Evolutionary conservation across 2,329 filamentous ascomycete genomes (phyloP).

Genomic region (Rhynchosporium graminicola): DNA sequence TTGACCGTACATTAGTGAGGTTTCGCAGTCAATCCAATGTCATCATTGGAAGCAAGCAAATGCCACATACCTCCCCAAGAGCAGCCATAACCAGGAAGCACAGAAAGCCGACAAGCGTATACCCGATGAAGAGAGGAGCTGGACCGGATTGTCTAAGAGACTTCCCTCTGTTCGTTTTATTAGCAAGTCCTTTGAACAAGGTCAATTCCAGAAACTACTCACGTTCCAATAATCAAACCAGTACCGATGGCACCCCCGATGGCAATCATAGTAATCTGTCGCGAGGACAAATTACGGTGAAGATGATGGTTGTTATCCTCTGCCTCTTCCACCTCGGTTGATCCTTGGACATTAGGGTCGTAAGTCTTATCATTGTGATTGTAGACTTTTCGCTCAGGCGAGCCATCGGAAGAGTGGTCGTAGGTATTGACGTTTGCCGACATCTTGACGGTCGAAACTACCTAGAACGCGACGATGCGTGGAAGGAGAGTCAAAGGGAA

Average conservation of each 20-base stretch:
- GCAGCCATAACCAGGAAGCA: conserved; percentile 82
- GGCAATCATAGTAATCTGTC: conserved; percentile 26
- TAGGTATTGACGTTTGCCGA: conserved; percentile 24
- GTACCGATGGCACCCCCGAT: conserved; percentile 41
- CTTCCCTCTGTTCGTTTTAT: conserved; percentile 37
- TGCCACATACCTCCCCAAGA: conserved; percentile 69
- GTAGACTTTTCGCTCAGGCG: conserved; percentile 17
- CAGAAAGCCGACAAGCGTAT: conserved; percentile 66
- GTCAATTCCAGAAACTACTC: conserved; percentile 12
- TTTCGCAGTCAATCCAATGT: background rate
- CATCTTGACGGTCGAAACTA: conserved; percentile 8
- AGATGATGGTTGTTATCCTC: conserved; percentile 42
- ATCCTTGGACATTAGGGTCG: conserved; percentile 18
- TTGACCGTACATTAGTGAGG: conserved; percentile 13
- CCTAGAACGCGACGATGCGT: background rate
- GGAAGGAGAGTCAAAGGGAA: conserved; percentile 3
- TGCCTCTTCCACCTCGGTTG: conserved; percentile 10
- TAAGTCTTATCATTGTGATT: conserved; percentile 10
- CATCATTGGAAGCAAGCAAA: conserved; percentile 49
- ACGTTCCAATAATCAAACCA: conserved; percentile 70
- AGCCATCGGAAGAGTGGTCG: conserved; percentile 25
- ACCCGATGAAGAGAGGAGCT: conserved; percentile 71
- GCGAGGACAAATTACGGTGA: conserved; percentile 20
- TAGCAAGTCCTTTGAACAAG: conserved; percentile 11
- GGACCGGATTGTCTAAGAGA: conserved; percentile 53